Evolutionary conservation across 1,284 basidiomycete genomes (phyloP), one percentile per base, ranked within the genome.

Genomic region (Anthracocystis walkeri): DNA sequence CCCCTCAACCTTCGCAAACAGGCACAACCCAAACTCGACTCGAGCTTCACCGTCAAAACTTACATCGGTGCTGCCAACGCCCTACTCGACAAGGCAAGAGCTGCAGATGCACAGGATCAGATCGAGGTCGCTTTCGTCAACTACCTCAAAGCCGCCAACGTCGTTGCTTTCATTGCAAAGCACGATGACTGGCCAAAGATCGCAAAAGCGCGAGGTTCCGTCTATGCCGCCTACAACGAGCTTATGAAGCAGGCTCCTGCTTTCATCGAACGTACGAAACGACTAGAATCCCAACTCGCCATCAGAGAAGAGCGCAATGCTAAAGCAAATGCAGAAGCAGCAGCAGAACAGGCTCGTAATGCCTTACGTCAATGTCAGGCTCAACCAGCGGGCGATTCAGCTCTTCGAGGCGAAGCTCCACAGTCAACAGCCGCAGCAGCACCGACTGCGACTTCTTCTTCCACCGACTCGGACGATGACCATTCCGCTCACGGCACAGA

Each of bases 41-140:
- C 81, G 27, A 71, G 55, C 46, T 85, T 83, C 68, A 78, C 75
- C 42, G 65, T 84, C 51, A 83, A 83, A 52, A 79, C 77, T 58
- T 85, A 85, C 56, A 75, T 85, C 29, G 81, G 81, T 29, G 83
- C 83, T 3, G 82, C 83, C 16, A 75, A 81, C 27, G 78, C 79
- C 14, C 60, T 85, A n/a, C 72, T 83, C 50, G 84, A 84, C 27
- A 84, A 82, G 56, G 84, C 84, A 16, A 65, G 81, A 58, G 75
- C 77, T 14, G 78, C 76, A n/a, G 82, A 85, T 41, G 74, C 70
- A 20, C 79, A 81, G 60, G 81, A 74, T n/a, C 73, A 82, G 54
- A 63, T 84, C 40, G 84, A 84, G 53, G 66, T 78, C 20, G 84
- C 84, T 31, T 85, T 85, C 55, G 81, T 85, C 68, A 83, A 84